Evolutionary conservation across 2,329 filamentous ascomycete species (phyloP).

Genomic region (Parastagonospora avenae): DNA sequence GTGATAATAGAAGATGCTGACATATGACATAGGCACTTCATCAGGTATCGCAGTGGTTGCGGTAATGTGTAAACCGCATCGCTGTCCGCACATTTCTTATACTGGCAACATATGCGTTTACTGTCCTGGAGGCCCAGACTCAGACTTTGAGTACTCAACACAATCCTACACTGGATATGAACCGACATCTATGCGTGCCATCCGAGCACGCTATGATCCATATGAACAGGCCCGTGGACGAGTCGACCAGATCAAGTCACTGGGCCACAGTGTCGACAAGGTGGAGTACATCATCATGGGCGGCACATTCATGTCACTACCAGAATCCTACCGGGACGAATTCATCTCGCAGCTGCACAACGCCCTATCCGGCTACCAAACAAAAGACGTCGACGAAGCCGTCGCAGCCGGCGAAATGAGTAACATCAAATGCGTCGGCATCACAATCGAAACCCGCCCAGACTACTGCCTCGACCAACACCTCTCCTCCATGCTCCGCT

Average conservation of each 20-base stretch:
- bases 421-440: conserved; percentile 96
- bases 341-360: conserved; percentile 98
- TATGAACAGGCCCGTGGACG: conserved; percentile 96
- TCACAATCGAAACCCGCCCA: conserved; percentile 95
- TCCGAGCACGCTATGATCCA: conserved; percentile 93
- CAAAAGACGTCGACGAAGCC: conserved; percentile 91
- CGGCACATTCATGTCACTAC: conserved; percentile 96
- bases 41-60: conserved; percentile 98
- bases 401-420: conserved; percentile 95
- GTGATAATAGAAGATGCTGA: conserved; percentile 6
- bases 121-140: conserved; percentile 95
- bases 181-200: conserved; percentile 97
- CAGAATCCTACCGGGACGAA: conserved; percentile 84
- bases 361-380: conserved; percentile 93
- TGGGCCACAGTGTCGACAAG: conserved; percentile 97
- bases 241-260: conserved; percentile 93
- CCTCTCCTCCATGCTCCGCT: conserved; percentile 93
- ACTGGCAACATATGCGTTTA: conserved; percentile 99
- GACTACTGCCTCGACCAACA: conserved; percentile 98
- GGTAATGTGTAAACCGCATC: conserved; percentile 99
- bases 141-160: conserved; percentile 98
- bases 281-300: conserved; percentile 99
- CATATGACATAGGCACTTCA: conserved; percentile 70
- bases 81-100: conserved; percentile 97
- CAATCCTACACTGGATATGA: conserved; percentile 99